A percentile compares a stretch with the other conserved stretches of the same genome.
Conservation (phyloP, 2,329 filamentous ascomycete species). For the Aspergillus fijiensis region DNA sequence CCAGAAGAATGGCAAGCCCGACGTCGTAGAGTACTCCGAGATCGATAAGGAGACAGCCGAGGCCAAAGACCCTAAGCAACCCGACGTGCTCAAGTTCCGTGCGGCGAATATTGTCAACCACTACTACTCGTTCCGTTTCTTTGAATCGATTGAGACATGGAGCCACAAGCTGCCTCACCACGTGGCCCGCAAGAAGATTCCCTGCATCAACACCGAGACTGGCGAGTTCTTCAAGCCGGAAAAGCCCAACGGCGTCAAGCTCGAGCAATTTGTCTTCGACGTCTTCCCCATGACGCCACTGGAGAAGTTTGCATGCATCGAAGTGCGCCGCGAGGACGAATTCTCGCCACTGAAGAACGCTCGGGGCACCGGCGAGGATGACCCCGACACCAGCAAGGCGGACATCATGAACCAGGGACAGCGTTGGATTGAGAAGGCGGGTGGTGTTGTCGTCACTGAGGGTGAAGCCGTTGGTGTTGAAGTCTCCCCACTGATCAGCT, state of each 20-base stretch:
- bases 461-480: slow-evolving; percentile 68
- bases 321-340: slow-evolving; percentile 95
- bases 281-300: slow-evolving; percentile 88
- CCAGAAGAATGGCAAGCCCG: slow-evolving; percentile 91
- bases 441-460: slow-evolving; percentile 70
- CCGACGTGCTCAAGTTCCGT: slow-evolving; percentile 85
- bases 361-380: slow-evolving; percentile 81
- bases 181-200: slow-evolving; percentile 98
- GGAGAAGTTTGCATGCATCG: slow-evolving; percentile 89
- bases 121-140: slow-evolving; percentile 95
- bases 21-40: slow-evolving; percentile 98
- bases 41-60: slow-evolving; percentile 87
- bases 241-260: slow-evolving; percentile 96
- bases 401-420: slow-evolving; percentile 89
- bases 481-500: slow-evolving; percentile 89
- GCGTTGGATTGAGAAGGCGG: slow-evolving; percentile 79
- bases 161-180: slow-evolving; percentile 86
- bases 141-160: slow-evolving; percentile 87
- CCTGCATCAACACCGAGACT: slow-evolving; percentile 71
- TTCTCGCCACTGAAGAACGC: slow-evolving; percentile 97
- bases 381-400: slow-evolving; percentile 85
- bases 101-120: slow-evolving; percentile 99
- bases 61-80: slow-evolving; percentile 78
- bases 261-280: slow-evolving; percentile 99
- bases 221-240: slow-evolving; percentile 84